phyloP scores from a whole-genome alignment of 2,329 filamentous ascomycete species.

The Achaetomium macrosporum region DNA sequence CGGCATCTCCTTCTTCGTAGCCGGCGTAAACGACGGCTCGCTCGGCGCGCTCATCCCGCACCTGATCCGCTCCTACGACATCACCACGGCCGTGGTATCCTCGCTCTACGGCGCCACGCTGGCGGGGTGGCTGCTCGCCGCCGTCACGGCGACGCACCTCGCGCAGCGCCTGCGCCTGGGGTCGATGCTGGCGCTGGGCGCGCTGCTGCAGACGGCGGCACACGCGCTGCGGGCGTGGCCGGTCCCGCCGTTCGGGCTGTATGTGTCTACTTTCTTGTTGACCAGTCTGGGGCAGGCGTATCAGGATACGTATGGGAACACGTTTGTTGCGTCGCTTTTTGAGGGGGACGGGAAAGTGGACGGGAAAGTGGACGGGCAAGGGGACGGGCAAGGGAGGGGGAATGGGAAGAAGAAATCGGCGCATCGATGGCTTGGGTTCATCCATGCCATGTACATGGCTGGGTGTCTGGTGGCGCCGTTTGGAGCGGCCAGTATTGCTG shows the following conservation, averaged over 20 bases:
- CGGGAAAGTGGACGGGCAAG: background rate
- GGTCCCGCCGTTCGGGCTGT: constrained; percentile 51
- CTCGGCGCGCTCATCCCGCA: constrained; percentile 59
- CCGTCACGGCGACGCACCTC: background rate
- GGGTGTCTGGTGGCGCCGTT: constrained; percentile 54
- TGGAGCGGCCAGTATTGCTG: constrained; percentile 46
- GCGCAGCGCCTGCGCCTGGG: constrained; percentile 47
- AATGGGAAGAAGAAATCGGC: constrained; percentile 26
- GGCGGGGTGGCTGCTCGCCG: constrained; percentile 42
- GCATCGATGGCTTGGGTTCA: constrained; percentile 57
- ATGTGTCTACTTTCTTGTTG: constrained; percentile 52
- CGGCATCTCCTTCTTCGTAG: constrained; percentile 59
- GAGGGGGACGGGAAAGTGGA: background rate
- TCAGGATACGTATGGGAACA: constrained; percentile 59
- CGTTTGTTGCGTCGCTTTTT: constrained; percentile 44
- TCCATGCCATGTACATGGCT: constrained; percentile 57
- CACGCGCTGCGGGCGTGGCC: constrained; percentile 48
- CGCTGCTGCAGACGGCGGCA: constrained; percentile 47
- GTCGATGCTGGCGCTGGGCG: constrained; percentile 50
- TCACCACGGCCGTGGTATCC: constrained; percentile 47
- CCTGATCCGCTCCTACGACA: constrained; percentile 50
- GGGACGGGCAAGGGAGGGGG: background rate
- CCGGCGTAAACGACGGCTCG: constrained; percentile 59
- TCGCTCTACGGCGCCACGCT: constrained; percentile 52
- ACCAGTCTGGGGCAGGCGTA: constrained; percentile 55